These are phyloP conservation scores for Aspergillus fijiensis DNA, from an alignment of 2,329 filamentous ascomycete genomes.

Conservation along the genomic window DNA sequence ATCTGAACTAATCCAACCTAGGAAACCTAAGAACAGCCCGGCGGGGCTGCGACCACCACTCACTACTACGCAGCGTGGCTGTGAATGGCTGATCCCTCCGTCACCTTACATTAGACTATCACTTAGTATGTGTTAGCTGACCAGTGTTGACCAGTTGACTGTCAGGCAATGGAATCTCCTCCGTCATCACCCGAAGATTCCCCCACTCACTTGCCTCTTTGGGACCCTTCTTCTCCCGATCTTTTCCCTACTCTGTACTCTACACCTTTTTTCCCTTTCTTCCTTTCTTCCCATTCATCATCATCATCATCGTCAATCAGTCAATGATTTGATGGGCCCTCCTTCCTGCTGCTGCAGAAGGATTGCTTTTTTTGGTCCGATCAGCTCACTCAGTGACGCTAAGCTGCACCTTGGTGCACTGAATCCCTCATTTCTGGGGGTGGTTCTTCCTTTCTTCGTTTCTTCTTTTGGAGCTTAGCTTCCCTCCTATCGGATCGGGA, in stretches of 20 bases:
- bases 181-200: neutral
- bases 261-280: neutral
- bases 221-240: constrained; percentile 8
- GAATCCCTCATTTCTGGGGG: no score
- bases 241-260: constrained; percentile 3
- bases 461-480: constrained; percentile 12
- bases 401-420: neutral
- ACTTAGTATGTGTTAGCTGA: neutral
- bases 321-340: neutral
- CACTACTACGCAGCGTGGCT: no score
- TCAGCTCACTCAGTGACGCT: neutral
- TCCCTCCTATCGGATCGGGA: constrained; percentile 5
- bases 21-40: no score
- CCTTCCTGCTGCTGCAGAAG: neutral
- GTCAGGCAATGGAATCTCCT: neutral
- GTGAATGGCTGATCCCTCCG: neutral
- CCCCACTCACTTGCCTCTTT: neutral
- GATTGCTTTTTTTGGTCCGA: neutral
- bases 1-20: no score
- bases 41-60: no score
- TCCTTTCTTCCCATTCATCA: neutral
- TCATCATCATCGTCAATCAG: neutral
- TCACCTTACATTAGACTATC: neutral
- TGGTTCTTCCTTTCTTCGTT: no score
- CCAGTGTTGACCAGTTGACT: neutral